phyloP scores from a whole-genome alignment of 306 rosid genomes.

The Sophora flavescens region DNA sequence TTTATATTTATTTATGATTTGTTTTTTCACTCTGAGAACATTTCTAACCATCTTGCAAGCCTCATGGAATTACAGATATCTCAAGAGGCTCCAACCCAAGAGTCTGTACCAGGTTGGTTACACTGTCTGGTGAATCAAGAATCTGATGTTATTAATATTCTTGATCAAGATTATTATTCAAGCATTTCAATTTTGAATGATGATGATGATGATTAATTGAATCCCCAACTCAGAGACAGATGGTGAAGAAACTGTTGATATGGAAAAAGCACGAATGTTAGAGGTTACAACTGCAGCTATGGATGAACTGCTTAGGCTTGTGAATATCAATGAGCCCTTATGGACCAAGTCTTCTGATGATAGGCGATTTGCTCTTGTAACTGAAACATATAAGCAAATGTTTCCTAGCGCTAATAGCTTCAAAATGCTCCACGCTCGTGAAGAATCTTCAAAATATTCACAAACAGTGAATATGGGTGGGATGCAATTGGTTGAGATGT shows the following conservation, averaged over 20 bases:
- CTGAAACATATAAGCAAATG: conserved; percentile 52
- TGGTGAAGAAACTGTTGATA: conserved; percentile 24
- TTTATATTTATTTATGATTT: background rate
- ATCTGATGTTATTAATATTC: background rate
- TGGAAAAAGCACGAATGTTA: conserved; percentile 54
- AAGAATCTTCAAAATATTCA: conserved; percentile 65
- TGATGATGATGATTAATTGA: background rate
- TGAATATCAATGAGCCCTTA: conserved; percentile 53
- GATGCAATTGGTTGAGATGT: conserved; percentile 54
- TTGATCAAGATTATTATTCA: background rate
- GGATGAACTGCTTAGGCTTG: conserved; percentile 53
- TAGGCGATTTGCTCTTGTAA: conserved; percentile 48
- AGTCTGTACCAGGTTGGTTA: too few relatives aligned
- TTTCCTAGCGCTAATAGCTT: conserved; percentile 48
- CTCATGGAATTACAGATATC: conserved; percentile 54
- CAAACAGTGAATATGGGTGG: conserved; percentile 51
- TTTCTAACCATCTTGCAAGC: conserved; percentile 53
- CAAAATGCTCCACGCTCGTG: conserved; percentile 28
- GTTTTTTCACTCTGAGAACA: conserved; percentile 56
- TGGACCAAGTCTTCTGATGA: conserved; percentile 52
- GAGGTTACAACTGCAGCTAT: conserved; percentile 51
- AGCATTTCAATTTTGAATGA: too few relatives aligned
- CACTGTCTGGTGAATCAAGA: too few relatives aligned
- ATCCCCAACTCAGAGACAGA: conserved; percentile 26
- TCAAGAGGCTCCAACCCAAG: conserved; percentile 19